Conservation (phyloP, 202 grass and related monocot species). For the Dendrocalamus latiflorus region DNA sequence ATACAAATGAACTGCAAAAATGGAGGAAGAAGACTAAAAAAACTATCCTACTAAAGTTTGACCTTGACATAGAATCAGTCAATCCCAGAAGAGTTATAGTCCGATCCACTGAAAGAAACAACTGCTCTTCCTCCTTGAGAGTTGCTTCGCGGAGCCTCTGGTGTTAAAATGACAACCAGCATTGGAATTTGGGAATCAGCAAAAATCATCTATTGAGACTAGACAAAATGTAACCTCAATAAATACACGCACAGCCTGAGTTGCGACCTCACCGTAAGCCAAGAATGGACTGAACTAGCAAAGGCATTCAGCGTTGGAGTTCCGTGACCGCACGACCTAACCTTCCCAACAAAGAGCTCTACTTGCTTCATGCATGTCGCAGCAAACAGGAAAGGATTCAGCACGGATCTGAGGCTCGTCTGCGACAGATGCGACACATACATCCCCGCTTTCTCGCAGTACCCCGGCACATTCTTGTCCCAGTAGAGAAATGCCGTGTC, state of each 20-base stretch:
- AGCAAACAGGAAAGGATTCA: conserved; percentile 61
- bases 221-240: conserved; percentile 1
- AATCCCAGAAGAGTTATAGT: conserved; percentile 62
- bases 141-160: conserved; percentile 63
- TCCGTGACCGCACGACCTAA: conserved; percentile 10
- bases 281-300: conserved; percentile 63
- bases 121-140: conserved; percentile 70
- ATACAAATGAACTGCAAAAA: background rate
- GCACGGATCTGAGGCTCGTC: conserved; percentile 43
- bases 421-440: conserved; percentile 59
- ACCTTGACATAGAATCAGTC: conserved; percentile 79
- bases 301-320: conserved; percentile 65
- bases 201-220: background rate
- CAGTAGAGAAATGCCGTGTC: conserved; percentile 56
- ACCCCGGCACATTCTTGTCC: conserved; percentile 36
- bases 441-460: conserved; percentile 47
- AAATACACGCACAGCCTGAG: conserved; percentile 6
- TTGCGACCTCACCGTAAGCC: conserved; percentile 59
- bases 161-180: conserved; percentile 21
- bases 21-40: background rate
- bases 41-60: conserved; percentile 11
- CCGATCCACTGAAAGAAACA: conserved; percentile 35
- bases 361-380: conserved; percentile 80
- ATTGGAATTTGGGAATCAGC: conserved; percentile 12
- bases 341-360: conserved; percentile 59